Evolutionary conservation across 257 asterid species (phyloP).

Genomic region (Cruciata laevipes): DNA sequence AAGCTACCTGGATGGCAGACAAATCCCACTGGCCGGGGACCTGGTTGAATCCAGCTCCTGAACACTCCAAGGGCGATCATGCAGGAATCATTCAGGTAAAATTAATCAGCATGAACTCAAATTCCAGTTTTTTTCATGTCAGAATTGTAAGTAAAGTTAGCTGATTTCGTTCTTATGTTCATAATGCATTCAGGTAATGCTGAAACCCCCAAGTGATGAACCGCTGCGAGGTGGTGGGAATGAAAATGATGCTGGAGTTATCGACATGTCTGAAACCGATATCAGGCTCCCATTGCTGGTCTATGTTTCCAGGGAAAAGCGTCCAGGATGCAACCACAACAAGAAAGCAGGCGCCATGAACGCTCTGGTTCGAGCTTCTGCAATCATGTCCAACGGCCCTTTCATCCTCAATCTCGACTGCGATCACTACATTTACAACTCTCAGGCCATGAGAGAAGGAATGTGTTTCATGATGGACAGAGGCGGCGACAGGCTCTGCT

Average conservation of each 20-base stretch:
- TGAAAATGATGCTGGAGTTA: conserved; percentile 28
- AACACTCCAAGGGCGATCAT: conserved; percentile 77
- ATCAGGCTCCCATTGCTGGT: conserved; percentile 85
- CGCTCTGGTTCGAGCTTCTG: conserved; percentile 79
- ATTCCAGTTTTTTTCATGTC: too few relatives aligned
- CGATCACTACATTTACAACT: conserved; percentile 80
- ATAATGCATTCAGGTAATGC: conserved; percentile 50
- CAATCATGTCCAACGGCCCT: conserved; percentile 85
- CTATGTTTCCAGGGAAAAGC: conserved; percentile 76
- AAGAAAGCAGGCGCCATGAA: conserved; percentile 95
- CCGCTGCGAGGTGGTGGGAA: conserved; percentile 40
- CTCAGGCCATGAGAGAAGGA: conserved; percentile 68
- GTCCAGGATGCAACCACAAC: conserved; percentile 82
- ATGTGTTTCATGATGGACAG: conserved; percentile 87
- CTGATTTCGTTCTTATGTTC: neutral
- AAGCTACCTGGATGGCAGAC: conserved; percentile 91
- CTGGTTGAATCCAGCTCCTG: conserved; percentile 53
- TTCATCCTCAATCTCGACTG: conserved; percentile 82
- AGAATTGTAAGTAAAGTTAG: neutral
- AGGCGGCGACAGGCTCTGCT: conserved; percentile 71
- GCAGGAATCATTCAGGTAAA: conserved; percentile 81
- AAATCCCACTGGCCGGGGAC: conserved; percentile 92
- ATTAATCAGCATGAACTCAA: too few relatives aligned
- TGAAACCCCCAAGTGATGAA: conserved; percentile 82
- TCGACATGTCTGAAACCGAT: conserved; percentile 60